Base-by-base conservation (phyloP, 1,284 basidiomycete species). In the Cutaneotrichosporon sp. region DNA sequence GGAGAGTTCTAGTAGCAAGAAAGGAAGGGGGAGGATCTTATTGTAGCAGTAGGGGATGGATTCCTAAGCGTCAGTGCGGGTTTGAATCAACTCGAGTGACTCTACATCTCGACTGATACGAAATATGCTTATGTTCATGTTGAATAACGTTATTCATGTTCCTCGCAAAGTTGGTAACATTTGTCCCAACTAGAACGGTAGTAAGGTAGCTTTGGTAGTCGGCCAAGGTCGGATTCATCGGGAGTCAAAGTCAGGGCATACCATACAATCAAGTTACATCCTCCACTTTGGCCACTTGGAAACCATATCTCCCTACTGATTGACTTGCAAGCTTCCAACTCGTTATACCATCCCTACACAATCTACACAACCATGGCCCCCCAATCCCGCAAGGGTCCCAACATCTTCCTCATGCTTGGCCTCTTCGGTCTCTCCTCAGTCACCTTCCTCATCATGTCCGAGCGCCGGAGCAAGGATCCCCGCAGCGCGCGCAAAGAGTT, bases 391-490 rank as follows among this genome's bases (percentile, higher is more conserved):
- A 66, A 63, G 34, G 76, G 73, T 38, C 78, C 78, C 1, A 76
- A 78, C 63, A 72, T 73, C 5, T 65, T 75, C 58, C 56, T 80
- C 14, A 52, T 80, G 38, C 67, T 73, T 22, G 78, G 75, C 36
- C 60, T 80, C 31, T 68, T 73, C 30, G 72, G 72, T 47, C 51
- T 70, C 14, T 69, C 69, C 18, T 69, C 72, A 4, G 65, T 63
- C 2, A 65, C 74, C 3, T 80, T 80, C 67, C 69, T 76, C 60
- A 30, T 69, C 46, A 26, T 78, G 1, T 58, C 73, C 16, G 65
- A 78, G 14, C 66, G 66, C 22, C 64, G 72, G 10, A 66, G 70
- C 52, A 58, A 65, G 51, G 75, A 77, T 30, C 72, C 73, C 11
- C 55, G 63, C 34, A 49, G 60, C 49, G 42, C 58, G 36, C 56